Evolutionary conservation across 2,329 filamentous ascomycete species (phyloP), one percentile per base, ranked within the genome.

Genomic region (Aschersonia sp.): DNA sequence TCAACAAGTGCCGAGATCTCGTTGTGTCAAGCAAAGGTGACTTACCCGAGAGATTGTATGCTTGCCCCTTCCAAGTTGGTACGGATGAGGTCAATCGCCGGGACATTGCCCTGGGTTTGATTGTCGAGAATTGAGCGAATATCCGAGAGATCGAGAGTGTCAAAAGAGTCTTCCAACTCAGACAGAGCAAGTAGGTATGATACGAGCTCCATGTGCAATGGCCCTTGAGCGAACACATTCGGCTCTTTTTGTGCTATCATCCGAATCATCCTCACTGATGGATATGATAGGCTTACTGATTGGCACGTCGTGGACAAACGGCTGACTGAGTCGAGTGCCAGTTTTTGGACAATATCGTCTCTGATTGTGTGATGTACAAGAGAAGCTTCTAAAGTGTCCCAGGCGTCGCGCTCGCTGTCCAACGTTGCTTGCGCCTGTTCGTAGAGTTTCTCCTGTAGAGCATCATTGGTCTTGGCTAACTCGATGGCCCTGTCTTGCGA

Each of bases 111-210:
- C n/a, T 62, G 59, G 0, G 61, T 59, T 12, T 68, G 63, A 6
- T 59, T 62, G 32, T 76, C 71, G 11, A 81, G 55, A 1, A 73
- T 57, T 0, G 65, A 58, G 10, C 67, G 71, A 29, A 81, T 57
- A 0, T 59, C 57, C 2, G 59, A 56, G 2, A 70, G 66, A 47
- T 68, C 70, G 2, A 66, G 57, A 2, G 71, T 67, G 4, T 69
- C 48, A 1, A 53, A 47, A 0, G 56, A 45, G 46, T 71, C 66
- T 3, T 65, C 59, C 1, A 72, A 61, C 53, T 82, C 78, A 4
- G 70, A 73, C 6, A 81, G 56, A 11, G 71, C 65, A 0, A 83
- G 58, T 0, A 83, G 58, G 14, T 69, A 70, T 0, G 73, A 68
- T 33, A 79, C 69, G 0, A 81, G 57, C 4, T 63, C 60, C 29